Conservation (phyloP, 2,329 filamentous ascomycete genomes). For the Madurella fahalii region DNA sequence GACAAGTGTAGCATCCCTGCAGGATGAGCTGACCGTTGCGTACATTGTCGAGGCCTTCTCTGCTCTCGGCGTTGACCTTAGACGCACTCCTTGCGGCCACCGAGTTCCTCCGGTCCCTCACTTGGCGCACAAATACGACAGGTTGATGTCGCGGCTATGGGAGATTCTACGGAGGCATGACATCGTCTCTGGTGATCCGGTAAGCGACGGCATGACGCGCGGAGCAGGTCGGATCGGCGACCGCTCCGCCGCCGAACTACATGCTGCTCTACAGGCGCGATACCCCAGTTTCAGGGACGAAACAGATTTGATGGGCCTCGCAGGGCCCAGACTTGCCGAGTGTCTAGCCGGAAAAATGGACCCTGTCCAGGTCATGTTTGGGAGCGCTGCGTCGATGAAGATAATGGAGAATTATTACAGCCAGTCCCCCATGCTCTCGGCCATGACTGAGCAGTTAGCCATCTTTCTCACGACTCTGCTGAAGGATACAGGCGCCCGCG, state of each 20-base stretch:
- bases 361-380: slow-evolving; percentile 38
- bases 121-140: not conserved
- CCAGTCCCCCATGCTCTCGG: slow-evolving; percentile 33
- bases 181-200: not conserved
- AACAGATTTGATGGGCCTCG: slow-evolving; percentile 25
- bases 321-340: slow-evolving; percentile 29
- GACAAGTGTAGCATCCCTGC: slow-evolving; percentile 18
- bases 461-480: slow-evolving; percentile 23
- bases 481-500: not conserved
- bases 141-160: not conserved
- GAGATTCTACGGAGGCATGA: not conserved
- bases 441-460: slow-evolving; percentile 31
- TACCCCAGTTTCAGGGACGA: slow-evolving; percentile 10
- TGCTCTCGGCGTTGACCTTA: not conserved
- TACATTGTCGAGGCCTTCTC: slow-evolving; percentile 3
- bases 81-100: not conserved
- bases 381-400: slow-evolving; percentile 32
- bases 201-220: not conserved
- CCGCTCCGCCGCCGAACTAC: not conserved
- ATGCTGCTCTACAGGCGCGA: not conserved
- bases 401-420: slow-evolving; percentile 32
- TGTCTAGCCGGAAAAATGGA: slow-evolving; percentile 34
- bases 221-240: not conserved
- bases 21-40: slow-evolving; percentile 8
- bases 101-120: not conserved